A percentile compares a stretch with the other conserved stretches of the same genome.
Evolutionary conservation across 1,139 yeast genomes (phyloP).

Genomic region (Saccharomyces hybrid): DNA sequence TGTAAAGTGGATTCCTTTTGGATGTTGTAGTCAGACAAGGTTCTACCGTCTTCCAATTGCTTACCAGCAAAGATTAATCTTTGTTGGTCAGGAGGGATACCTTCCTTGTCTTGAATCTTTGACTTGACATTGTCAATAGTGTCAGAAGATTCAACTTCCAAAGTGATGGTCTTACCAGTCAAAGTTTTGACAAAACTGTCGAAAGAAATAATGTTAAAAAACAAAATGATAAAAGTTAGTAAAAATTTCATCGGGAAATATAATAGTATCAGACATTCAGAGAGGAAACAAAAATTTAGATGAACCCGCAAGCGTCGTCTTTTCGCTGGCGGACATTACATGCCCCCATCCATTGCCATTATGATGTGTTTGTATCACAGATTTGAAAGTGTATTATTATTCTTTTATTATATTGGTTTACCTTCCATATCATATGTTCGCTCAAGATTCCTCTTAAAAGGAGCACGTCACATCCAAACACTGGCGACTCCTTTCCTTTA

Average conservation of each 20-base stretch:
- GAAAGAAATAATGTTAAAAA: neutral
- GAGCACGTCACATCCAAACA: neutral
- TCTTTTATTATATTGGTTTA: neutral
- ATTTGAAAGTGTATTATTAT: neutral
- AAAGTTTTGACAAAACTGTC: constrained; percentile 61
- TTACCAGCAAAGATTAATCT: constrained; percentile 88
- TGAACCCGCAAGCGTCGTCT: neutral
- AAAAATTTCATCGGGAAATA: neutral
- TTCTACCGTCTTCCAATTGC: constrained; percentile 89
- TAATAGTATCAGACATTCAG: neutral
- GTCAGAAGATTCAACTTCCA: constrained; percentile 90
- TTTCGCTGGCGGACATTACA: neutral
- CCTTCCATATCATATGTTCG: neutral
- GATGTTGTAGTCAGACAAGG: constrained; percentile 86
- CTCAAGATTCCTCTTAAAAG: neutral
- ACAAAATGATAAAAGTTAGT: neutral
- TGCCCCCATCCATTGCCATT: neutral
- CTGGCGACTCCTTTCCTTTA: neutral
- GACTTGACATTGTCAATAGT: constrained; percentile 90
- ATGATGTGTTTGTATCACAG: neutral
- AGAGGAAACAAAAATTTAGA: neutral
- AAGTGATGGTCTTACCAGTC: constrained; percentile 85
- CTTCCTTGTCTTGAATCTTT: constrained; percentile 90
- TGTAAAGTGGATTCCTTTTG: constrained; percentile 88
- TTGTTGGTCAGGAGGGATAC: constrained; percentile 91